Conservation (phyloP, 495 filamentous ascomycete species). For the Penicillium pancosmium region DNA sequence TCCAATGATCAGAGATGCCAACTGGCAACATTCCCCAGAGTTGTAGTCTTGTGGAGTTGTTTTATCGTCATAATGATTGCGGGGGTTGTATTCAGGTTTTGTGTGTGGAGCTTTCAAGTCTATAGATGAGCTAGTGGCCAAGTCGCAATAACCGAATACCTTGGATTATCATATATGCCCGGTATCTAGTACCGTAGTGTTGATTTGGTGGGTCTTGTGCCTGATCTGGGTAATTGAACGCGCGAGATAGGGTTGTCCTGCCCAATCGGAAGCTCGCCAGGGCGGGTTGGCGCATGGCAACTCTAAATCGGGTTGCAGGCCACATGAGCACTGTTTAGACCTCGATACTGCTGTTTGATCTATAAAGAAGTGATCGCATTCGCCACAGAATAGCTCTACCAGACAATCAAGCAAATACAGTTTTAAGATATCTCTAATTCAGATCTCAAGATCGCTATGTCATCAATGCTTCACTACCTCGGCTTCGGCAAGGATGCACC, state of each 20-base stretch:
- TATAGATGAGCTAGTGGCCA: background rate
- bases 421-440: background rate
- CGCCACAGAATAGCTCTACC: background rate
- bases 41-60: background rate
- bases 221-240: conserved; percentile 3
- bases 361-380: conserved; percentile 1
- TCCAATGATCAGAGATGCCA: background rate
- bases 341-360: background rate
- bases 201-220: background rate
- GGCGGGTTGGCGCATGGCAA: background rate
- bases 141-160: background rate
- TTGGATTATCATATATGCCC: background rate
- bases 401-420: background rate
- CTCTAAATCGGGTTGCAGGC: background rate
- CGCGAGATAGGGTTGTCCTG: background rate
- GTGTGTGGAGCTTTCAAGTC: background rate
- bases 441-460: conserved; percentile 13
- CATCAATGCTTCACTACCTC: conserved; percentile 35
- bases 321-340: background rate
- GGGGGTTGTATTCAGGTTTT: background rate
- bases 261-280: conserved; percentile 1
- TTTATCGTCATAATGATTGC: background rate
- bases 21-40: background rate
- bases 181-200: background rate
- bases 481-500: conserved; percentile 28